These are phyloP conservation scores for Plasmodium adleri DNA, from an alignment of 169 alveolate species.

Conservation along the genomic window DNA sequence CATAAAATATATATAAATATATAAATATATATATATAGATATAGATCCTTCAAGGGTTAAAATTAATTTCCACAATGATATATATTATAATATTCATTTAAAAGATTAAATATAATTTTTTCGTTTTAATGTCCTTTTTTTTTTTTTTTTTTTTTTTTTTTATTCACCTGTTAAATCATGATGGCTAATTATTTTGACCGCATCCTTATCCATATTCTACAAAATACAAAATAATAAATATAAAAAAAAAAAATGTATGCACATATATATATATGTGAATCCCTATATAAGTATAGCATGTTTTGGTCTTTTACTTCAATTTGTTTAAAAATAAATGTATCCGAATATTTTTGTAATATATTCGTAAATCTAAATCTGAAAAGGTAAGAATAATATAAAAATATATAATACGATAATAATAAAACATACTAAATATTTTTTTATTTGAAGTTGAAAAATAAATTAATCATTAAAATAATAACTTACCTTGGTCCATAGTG, in stretches of 20 bases:
- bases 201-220: conserved; percentile 70
- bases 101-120: neutral
- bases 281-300: neutral
- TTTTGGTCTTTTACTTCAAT: conserved; percentile 24
- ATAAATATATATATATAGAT: neutral
- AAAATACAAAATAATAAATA: conserved; percentile 5
- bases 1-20: neutral
- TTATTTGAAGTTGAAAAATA: neutral
- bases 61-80: too few relatives aligned
- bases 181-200: conserved; percentile 25
- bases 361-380: conserved; percentile 62
- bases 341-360: conserved; percentile 46
- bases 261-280: too few relatives aligned
- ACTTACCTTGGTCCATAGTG: conserved; percentile 93
- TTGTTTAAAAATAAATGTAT: conserved; percentile 36
- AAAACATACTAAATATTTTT: neutral
- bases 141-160: too few relatives aligned
- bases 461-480: neutral
- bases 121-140: neutral
- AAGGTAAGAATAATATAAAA: neutral
- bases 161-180: conserved; percentile 38
- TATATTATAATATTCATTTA: neutral
- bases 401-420: neutral
- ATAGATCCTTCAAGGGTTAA: neutral
- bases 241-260: conserved; percentile 3